These are phyloP conservation scores for Massariosphaeria phaeospora DNA, from an alignment of 495 filamentous ascomycete genomes.

Conservation along the genomic window DNA sequence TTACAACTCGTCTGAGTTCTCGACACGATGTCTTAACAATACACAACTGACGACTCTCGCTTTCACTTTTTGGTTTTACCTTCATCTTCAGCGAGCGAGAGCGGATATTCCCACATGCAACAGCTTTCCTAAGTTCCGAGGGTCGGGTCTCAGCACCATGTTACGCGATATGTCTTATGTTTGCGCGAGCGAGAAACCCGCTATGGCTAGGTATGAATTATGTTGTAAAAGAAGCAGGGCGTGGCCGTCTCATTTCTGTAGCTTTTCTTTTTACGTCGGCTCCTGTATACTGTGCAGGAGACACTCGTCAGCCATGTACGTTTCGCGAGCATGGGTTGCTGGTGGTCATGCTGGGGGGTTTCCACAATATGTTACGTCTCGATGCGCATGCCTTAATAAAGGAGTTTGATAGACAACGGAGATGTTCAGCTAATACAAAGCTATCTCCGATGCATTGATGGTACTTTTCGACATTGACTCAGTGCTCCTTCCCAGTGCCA, in stretches of 20 bases:
- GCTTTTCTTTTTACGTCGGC: too few species aligned
- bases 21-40: too few species aligned
- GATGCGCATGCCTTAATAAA: constrained; percentile 8
- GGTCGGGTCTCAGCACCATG: neutral
- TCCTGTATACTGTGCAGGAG: too few species aligned
- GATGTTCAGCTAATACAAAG: neutral
- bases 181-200: neutral
- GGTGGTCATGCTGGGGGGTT: neutral
- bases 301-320: neutral
- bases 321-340: constrained; percentile 8
- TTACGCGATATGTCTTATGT: neutral
- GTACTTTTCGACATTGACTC: neutral
- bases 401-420: constrained; percentile 7
- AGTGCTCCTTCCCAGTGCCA: too few species aligned
- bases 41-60: constrained; percentile 23
- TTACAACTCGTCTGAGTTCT: constrained; percentile 3
- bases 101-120: neutral
- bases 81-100: constrained; percentile 3
- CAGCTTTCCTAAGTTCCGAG: neutral
- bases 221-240: neutral
- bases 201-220: neutral
- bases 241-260: neutral
- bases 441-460: neutral
- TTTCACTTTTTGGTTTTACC: constrained; percentile 10
- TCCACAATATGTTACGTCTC: constrained; percentile 3